Conservation (phyloP, 345 rosid genomes). For the Noccaea caerulescens region DNA sequence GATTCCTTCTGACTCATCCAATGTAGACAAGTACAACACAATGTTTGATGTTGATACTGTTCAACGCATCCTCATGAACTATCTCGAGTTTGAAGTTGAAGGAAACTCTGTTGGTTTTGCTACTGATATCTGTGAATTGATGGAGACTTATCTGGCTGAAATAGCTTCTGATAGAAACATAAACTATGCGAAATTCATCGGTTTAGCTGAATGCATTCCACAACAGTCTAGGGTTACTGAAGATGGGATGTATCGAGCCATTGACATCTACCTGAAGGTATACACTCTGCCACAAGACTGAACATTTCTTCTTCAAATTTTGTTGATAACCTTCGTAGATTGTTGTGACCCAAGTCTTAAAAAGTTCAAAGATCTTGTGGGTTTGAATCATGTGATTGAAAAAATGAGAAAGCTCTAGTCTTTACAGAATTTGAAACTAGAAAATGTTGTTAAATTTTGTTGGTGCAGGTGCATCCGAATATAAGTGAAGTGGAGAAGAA, state of each 20-base stretch:
- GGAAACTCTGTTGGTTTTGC: conserved; percentile 36
- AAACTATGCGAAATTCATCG: conserved; percentile 56
- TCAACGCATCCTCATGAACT: conserved; percentile 77
- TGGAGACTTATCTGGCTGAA: conserved; percentile 83
- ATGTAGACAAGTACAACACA: conserved; percentile 49
- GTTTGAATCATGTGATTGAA: not conserved
- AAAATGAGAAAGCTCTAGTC: not conserved
- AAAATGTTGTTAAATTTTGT: not conserved
- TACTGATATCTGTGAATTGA: conserved; percentile 61
- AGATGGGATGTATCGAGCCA: conserved; percentile 84
- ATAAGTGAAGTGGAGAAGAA: conserved; percentile 85
- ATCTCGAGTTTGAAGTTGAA: conserved; percentile 62
- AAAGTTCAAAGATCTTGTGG: not conserved
- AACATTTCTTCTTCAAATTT: too few species aligned
- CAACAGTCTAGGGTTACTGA: conserved; percentile 73
- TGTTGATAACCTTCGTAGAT: not conserved
- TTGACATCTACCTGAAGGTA: conserved; percentile 94
- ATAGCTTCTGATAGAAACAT: conserved; percentile 75
- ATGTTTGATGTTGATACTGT: conserved; percentile 79
- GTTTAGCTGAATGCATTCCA: conserved; percentile 69
- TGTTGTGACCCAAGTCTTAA: not conserved
- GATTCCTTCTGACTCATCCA: conserved; percentile 66
- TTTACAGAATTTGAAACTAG: not conserved
- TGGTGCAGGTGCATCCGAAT: conserved; percentile 73
- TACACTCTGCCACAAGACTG: not conserved